Evolutionary conservation across 1,139 yeast species (phyloP), one percentile per base, ranked within the genome.

Genomic region (Candida tropicalis): DNA sequence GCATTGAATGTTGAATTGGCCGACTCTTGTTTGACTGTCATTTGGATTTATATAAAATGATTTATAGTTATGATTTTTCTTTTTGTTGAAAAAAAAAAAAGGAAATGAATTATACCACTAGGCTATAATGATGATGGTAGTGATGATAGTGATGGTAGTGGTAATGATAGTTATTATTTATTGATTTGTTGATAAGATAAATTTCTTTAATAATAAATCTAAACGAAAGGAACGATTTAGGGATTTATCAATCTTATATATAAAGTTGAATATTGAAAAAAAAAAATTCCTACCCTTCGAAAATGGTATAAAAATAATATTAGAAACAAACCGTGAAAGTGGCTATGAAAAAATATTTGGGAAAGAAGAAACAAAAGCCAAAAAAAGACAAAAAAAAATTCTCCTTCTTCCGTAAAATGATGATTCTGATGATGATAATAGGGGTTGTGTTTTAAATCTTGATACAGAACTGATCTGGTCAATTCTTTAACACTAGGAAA

Each of bases 1-100:
- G 32, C 15, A 12, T 39, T 35, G 16, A 40, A 34, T 33, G 39
- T 40, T 40, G 42, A 35, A 40, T 40, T 40, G 12, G 38, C n/a
- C 11, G 23, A 12, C 32, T 38, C 40, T 23, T 29, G 13, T 29
- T 28, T 29, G 26, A 38, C 28, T 4, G 34, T 22, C 35, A 28
- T 28, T n/a, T 29, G 28, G 28, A 5, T 6, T 18, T 16, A 20
- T 7, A 17, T 5, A 31, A 10, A 20, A n/a, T 12, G 10, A 27
- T 7, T 1, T 13, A 7, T 7, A 27, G 16, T 8, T 27, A 2
- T 2, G 24, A 11, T 11, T 9, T 2, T 29, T 29, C 5, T 35
- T 35, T 36, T 36, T 36, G 39, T 36, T 36, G 39, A 36, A 28
- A 36, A 36, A 36, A 27, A 36, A 18, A 17, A 10, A 17, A 8